phyloP scores from a whole-genome alignment of 2,329 filamentous ascomycete genomes.

The Waltergamsia citrina region DNA sequence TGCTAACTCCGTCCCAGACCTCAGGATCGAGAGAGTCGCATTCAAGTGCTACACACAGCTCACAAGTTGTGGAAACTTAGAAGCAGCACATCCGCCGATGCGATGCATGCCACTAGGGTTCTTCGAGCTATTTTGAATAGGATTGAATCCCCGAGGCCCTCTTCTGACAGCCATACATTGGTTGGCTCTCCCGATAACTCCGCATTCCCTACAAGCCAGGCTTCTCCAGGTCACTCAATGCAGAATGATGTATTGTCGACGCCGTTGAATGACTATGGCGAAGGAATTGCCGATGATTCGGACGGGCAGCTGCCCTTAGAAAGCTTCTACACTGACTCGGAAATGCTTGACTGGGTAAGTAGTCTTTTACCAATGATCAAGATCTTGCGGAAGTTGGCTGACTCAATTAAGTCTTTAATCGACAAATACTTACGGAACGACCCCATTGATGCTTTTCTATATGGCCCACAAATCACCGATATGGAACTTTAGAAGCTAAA shows the following conservation, averaged over 20 bases:
- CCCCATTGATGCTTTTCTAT: not conserved
- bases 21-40: slow-evolving; percentile 21
- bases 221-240: too few relatives aligned
- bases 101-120: slow-evolving; percentile 29
- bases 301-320: slow-evolving; percentile 25
- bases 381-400: too few relatives aligned
- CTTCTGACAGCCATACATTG: not conserved
- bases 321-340: slow-evolving; percentile 20
- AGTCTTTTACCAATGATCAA: too few relatives aligned
- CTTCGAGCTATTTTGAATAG: slow-evolving; percentile 31
- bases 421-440: slow-evolving; percentile 14
- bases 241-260: too few relatives aligned
- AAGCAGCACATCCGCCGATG: slow-evolving; percentile 26
- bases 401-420: slow-evolving; percentile 13
- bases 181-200: too few relatives aligned
- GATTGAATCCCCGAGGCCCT: slow-evolving; percentile 14
- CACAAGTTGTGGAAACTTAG: slow-evolving; percentile 31
- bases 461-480: not conserved
- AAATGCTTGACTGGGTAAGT: slow-evolving; percentile 30
- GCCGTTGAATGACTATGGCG: too few relatives aligned
- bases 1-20: slow-evolving; percentile 6
- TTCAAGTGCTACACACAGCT: slow-evolving; percentile 26
- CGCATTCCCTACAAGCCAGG: too few relatives aligned
- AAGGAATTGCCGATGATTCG: too few relatives aligned
- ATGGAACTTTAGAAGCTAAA: not conserved